phyloP scores from a whole-genome alignment of 2,329 filamentous ascomycete species.

The Alternaria novae-zelandiae region DNA sequence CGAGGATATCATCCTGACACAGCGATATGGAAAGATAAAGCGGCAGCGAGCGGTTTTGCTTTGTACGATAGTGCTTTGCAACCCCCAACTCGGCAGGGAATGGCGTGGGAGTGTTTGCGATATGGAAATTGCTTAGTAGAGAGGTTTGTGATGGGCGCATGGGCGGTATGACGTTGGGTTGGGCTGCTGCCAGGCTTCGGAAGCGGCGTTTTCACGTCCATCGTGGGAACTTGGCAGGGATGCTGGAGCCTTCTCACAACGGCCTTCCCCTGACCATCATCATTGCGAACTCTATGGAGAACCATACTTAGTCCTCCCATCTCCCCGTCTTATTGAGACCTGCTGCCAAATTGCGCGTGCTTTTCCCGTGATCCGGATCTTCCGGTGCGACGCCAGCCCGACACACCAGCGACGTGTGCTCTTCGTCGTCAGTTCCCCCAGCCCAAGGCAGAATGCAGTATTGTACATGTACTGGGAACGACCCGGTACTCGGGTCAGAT shows the following conservation, averaged over 20 bases:
- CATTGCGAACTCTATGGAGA: not conserved
- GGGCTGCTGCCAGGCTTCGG: constrained; percentile 22
- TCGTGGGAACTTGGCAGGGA: constrained; percentile 26
- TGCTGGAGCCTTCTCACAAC: not conserved
- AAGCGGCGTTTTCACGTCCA: constrained; percentile 20
- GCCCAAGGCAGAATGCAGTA: not conserved
- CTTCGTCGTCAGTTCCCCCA: not conserved
- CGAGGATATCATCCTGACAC: constrained; percentile 25
- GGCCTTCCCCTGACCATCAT: not conserved
- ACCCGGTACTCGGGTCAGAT: not conserved
- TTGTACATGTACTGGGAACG: not conserved
- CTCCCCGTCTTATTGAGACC: not conserved
- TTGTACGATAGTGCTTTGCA: not conserved
- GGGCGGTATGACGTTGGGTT: constrained; percentile 17
- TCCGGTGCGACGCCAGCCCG: not conserved
- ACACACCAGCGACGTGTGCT: not conserved
- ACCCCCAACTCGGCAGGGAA: not conserved
- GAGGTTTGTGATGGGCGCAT: constrained; percentile 1
- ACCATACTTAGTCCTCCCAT: not conserved
- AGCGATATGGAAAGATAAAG: constrained; percentile 18
- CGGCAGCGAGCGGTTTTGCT: constrained; percentile 5
- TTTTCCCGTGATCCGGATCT: not conserved
- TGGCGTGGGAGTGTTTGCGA: constrained; percentile 2
- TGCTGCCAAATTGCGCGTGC: not conserved
- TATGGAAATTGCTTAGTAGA: not conserved